Conservation (phyloP, 768 basidiomycete genomes). For the Tulasnella sp. region DNA sequence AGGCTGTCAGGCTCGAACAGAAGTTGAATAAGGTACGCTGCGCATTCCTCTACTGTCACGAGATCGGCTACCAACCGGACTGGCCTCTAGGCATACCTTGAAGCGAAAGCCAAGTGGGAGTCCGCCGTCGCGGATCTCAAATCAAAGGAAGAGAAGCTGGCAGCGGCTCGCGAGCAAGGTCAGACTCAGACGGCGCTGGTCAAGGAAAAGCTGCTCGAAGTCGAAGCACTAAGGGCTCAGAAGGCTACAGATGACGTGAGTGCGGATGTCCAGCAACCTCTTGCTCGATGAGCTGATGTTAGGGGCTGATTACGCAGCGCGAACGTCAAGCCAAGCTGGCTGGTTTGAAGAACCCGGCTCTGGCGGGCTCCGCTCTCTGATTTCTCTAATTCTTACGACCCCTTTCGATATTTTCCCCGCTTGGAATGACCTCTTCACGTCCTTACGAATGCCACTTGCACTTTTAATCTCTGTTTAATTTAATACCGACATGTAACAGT, state of each 20-base stretch:
- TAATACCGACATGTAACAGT: background rate
- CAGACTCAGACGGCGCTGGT: conserved; percentile 63
- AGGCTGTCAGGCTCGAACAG: conserved; percentile 59
- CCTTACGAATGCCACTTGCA: background rate
- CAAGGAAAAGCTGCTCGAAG: conserved; percentile 71
- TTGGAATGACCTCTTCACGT: background rate
- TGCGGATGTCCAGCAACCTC: conserved; percentile 34
- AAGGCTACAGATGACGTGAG: conserved; percentile 68
- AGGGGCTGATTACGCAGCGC: conserved; percentile 43
- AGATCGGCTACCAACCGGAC: background rate
- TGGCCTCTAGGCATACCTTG: conserved; percentile 54
- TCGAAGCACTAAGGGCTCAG: conserved; percentile 65
- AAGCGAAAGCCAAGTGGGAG: conserved; percentile 64
- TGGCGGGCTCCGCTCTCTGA: conserved; percentile 40
- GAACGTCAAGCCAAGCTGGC: conserved; percentile 60
- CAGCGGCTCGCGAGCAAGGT: conserved; percentile 57
- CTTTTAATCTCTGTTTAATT: background rate
- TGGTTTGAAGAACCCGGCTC: conserved; percentile 46
- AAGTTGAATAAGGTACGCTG: conserved; percentile 45
- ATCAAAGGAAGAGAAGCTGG: conserved; percentile 55
- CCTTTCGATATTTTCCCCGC: background rate
- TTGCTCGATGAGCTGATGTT: background rate
- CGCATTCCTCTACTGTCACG: background rate
- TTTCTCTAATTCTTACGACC: background rate
- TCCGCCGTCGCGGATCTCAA: conserved; percentile 54